Evolutionary conservation across 2,329 filamentous ascomycete species (phyloP).

Genomic region (Ophiocordyceps unilateralis): DNA sequence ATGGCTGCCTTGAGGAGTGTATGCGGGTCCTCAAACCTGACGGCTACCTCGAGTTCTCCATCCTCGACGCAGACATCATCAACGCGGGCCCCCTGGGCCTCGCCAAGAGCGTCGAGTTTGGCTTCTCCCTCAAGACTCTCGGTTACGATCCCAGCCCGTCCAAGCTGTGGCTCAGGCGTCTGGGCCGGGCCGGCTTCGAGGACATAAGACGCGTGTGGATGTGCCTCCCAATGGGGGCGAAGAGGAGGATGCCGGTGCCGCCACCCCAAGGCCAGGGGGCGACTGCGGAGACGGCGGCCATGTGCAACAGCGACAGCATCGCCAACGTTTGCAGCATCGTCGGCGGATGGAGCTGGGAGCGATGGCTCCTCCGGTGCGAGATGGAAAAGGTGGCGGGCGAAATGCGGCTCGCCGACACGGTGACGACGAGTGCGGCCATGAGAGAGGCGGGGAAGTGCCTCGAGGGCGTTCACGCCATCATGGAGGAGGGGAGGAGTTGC

Average conservation of each 20-base stretch:
- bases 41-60: slow-evolving; percentile 77
- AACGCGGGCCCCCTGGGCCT: slow-evolving; percentile 65
- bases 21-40: slow-evolving; percentile 84
- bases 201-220: slow-evolving; percentile 74
- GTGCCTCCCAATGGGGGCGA: slow-evolving; percentile 63
- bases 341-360: slow-evolving; percentile 86
- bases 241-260: slow-evolving; percentile 8
- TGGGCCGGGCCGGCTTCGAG: slow-evolving; percentile 61
- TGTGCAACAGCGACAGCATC: slow-evolving; percentile 52
- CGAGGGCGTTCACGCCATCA: slow-evolving; percentile 39
- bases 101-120: slow-evolving; percentile 80
- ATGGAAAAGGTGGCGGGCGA: slow-evolving; percentile 63
- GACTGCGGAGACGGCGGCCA: slow-evolving; percentile 43
- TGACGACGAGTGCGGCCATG: slow-evolving; percentile 31
- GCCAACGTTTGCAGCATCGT: slow-evolving; percentile 66
- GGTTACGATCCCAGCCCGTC: slow-evolving; percentile 81
- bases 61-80: slow-evolving; percentile 81
- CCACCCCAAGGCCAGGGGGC: slow-evolving; percentile 30
- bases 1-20: slow-evolving; percentile 69
- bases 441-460: slow-evolving; percentile 40
- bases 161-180: slow-evolving; percentile 59
- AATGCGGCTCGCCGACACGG: slow-evolving; percentile 33
- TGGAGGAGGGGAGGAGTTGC: slow-evolving; percentile 44
- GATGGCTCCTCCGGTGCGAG: slow-evolving; percentile 81
- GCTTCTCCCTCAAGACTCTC: slow-evolving; percentile 71